Base-by-base conservation (phyloP, 441 rosid genomes). In the Daphne laureola region DNA sequence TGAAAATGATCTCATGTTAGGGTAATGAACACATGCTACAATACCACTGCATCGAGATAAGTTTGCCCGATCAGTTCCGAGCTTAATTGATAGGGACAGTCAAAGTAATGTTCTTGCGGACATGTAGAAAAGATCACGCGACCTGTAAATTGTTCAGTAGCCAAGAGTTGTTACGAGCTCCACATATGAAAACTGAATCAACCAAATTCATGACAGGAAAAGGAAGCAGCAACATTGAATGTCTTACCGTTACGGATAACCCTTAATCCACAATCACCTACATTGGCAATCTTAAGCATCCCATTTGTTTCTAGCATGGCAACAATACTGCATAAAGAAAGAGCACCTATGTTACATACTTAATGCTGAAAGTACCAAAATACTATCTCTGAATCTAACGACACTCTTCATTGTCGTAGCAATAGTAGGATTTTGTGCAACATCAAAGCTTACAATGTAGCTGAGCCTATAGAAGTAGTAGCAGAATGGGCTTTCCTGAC, bases 251-350 rank as follows among this genome's bases (percentile, higher is more conserved):
- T 43, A 14, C 96, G 84, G 49, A 92, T 72, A 61, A 79, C 75
- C 68, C 73, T 79, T 53, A 92, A 73, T 74, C 95, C 98, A 72
- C 95, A 92, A 69, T 92, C 95, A 46, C 98, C 98, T 26, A 86
- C 79, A 72, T 71, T 84, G 23, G 95, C 95, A 14, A 88, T 70
- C 76, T 80, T 92, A 43, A 92, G 72, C 53, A 62, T 61, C 60
- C 98, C 93, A 17, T 74, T 68, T 48, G 73, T 84, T 73, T 86
- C 94, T 67, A 88, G 76, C 94, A 86, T 78, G 27, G 88, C 98
- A 62, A 86, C 72, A 57, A 88, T 81, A 62, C 98, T 92, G 66
- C 55, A 36, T 49, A 25, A 45, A 25, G 23, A 49, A 43, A 31
- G 38, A 9, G 7, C 11, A 31, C 11, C 38, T 31, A 5, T 6